phyloP scores from a whole-genome alignment of 495 filamentous ascomycete genomes.

The Xylaria bambusicola region DNA sequence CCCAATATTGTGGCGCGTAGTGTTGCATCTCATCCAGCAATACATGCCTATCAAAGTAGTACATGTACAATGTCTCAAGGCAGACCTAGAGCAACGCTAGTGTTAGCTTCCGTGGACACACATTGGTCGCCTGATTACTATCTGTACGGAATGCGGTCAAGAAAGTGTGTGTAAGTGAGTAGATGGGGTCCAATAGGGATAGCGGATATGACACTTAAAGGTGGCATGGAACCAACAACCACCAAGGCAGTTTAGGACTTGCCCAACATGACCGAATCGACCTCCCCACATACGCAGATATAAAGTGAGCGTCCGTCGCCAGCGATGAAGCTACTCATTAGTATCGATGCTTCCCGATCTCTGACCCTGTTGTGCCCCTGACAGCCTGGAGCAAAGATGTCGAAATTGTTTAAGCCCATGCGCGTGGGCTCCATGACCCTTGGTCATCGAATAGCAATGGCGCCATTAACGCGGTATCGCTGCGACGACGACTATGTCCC shows the following conservation, averaged over 20 bases:
- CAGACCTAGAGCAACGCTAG: too few species aligned
- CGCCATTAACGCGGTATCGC: slow-evolving; percentile 58
- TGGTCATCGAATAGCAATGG: slow-evolving; percentile 56
- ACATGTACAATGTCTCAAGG: neutral
- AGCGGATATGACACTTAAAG: neutral
- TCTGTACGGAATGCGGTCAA: too few species aligned
- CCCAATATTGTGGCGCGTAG: neutral
- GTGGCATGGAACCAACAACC: neutral
- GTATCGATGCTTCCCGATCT: neutral
- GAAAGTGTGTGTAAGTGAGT: neutral
- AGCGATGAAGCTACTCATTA: neutral
- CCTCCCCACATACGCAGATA: neutral
- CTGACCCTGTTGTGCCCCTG: neutral
- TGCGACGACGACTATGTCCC: slow-evolving; percentile 37
- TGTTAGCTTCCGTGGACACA: too few species aligned
- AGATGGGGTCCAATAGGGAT: neutral
- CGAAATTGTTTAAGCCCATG: slow-evolving; percentile 56
- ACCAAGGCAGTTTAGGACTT: neutral
- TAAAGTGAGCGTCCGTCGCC: neutral
- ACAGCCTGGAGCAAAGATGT: slow-evolving; percentile 16
- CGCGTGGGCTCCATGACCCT: slow-evolving; percentile 50
- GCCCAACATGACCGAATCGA: neutral
- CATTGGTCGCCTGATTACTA: too few species aligned
- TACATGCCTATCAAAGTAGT: neutral
- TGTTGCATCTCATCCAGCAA: neutral